Percentiles rank a stretch among this genome's conserved stretches.
Evolutionary conservation across 2,329 filamentous ascomycete species (phyloP).

Genomic region (Sclerotinia sclerotiorum): DNA sequence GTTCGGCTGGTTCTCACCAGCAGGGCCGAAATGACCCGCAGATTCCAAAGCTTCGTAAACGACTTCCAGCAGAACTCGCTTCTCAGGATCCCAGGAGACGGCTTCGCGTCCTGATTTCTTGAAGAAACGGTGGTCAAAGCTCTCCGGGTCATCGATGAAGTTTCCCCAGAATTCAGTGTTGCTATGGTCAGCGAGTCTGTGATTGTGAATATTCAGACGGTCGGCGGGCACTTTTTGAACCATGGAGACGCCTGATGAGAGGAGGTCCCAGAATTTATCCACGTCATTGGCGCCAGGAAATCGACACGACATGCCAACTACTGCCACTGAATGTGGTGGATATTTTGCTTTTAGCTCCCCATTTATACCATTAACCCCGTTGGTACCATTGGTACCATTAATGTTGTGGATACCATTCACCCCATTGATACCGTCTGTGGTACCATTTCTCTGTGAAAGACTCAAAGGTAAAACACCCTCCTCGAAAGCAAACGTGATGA

Average conservation of each 20-base stretch:
- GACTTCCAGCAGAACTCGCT: conserved; percentile 71
- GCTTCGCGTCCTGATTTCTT: conserved; percentile 55
- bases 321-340: background rate
- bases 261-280: background rate
- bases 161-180: background rate
- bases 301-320: background rate
- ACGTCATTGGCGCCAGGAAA: background rate
- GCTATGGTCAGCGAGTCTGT: background rate
- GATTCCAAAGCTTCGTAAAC: conserved; percentile 79
- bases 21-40: conserved; percentile 52
- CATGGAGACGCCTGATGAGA: background rate
- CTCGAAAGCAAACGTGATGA: too few species aligned
- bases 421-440: too few species aligned
- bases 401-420: too few species aligned
- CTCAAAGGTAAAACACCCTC: too few species aligned
- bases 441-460: too few species aligned
- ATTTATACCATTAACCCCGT: too few species aligned
- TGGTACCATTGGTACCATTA: too few species aligned
- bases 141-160: background rate
- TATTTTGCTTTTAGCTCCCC: too few species aligned
- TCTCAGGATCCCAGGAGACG: conserved; percentile 69
- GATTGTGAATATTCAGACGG: background rate
- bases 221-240: background rate
- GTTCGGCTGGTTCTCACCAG: conserved; percentile 43
- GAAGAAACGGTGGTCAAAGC: background rate